A percentile compares a stretch with the other conserved stretches of the same genome.
Conservation (phyloP, 805 yeast species). For the Ogataea populi-albae region DNA sequence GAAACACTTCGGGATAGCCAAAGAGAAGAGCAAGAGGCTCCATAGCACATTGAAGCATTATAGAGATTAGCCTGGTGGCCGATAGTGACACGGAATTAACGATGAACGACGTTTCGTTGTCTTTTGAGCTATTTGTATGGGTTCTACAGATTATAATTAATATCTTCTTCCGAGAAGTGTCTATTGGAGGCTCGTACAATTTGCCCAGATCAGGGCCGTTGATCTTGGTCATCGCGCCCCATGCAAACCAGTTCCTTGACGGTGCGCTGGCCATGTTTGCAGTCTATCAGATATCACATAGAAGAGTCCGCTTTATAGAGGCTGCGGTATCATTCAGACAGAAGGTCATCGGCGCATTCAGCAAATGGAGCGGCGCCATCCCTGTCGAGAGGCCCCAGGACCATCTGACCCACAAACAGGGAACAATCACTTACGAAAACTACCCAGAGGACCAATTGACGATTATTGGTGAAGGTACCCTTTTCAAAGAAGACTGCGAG, state of each 20-base stretch:
- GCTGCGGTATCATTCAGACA: slow-evolving; percentile 77
- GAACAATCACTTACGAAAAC: slow-evolving; percentile 48
- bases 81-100: too few relatives aligned
- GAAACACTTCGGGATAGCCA: too few relatives aligned
- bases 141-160: slow-evolving; percentile 30
- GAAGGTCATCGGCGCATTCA: slow-evolving; percentile 69
- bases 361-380: slow-evolving; percentile 74
- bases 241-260: slow-evolving; percentile 85
- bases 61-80: too few relatives aligned
- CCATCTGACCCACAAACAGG: slow-evolving; percentile 61
- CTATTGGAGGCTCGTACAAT: slow-evolving; percentile 81
- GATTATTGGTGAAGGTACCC: slow-evolving; percentile 67
- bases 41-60: too few relatives aligned
- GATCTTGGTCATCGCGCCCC: slow-evolving; percentile 94
- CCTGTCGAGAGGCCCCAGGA: slow-evolving; percentile 95
- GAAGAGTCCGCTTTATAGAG: slow-evolving; percentile 76
- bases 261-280: slow-evolving; percentile 69
- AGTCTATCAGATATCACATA: slow-evolving; percentile 58
- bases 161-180: slow-evolving; percentile 82
- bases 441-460: slow-evolving; percentile 45
- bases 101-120: slow-evolving; percentile 3
- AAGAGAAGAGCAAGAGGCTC: too few relatives aligned
- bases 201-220: slow-evolving; percentile 73
- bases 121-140: slow-evolving; percentile 31
- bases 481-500: slow-evolving; percentile 60